Evolutionary conservation across 2,329 filamentous ascomycete genomes (phyloP), one percentile per base, ranked within the genome.

Genomic region (Hawksworthiomyces lignivorus): DNA sequence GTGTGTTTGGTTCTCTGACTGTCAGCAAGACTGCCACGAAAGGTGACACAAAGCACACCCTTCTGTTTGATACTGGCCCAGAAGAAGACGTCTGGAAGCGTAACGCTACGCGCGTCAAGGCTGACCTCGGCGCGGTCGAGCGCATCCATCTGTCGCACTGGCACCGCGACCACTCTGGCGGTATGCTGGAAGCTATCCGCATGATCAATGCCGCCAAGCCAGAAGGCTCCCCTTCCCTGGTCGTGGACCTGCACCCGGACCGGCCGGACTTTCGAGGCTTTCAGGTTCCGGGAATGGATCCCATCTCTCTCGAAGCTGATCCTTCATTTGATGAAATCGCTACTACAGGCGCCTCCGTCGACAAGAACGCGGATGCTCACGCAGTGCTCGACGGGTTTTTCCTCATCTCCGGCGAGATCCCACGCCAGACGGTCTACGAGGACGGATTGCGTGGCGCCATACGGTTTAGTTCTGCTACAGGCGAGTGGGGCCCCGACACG

Each of bases 141-240:
- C 44, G 65, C 12, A 63, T 74, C 17, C 62, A 72, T 36, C 55
- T 75, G 19, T 71, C 68, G 5, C 68, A 73, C 49, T 74, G 72
- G 72, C 70, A 77, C 55, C 63, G 72, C 29, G 70, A 77, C 47
- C 70, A 77, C 48, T 73, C 70, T 20, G 69, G 69, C 17, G 70
- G 72, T 5, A 61, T 77, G 55, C 54, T 67, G 17, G 60, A 59
- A 33, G 70, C 72, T n/a, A 57, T 77, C 33, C 52, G 57, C 15
- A 61, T 69, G 60, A 68, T 76, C 33, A 64, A 62, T 4, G 53
- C 61, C 1, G 67, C 64, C 9, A 64, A 64, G 50, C 19, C 43
- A 2, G 40, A 52, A 11, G 44, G 46, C 4, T 38, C 48, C 4
- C 34, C 53, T 0, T 50, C 57, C 1, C 50, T 74, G 2, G 47